A percentile compares a stretch with the other conserved stretches of the same genome.
Evolutionary conservation across 2,329 filamentous ascomycete genomes (phyloP).

Genomic region (Penicillium oxalicum): DNA sequence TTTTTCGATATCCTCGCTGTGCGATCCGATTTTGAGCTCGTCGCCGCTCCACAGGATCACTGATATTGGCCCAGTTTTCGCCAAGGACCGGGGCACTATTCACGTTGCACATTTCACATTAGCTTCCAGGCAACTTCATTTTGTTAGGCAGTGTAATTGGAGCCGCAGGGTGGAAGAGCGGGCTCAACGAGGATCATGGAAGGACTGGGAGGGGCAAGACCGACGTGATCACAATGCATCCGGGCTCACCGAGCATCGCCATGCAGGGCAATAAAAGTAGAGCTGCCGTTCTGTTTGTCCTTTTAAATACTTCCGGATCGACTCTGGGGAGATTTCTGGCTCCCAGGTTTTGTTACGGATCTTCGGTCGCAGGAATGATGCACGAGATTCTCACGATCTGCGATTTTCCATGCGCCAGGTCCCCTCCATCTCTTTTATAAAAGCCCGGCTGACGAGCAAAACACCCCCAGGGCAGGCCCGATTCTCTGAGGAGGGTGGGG

Average conservation of each 20-base stretch:
- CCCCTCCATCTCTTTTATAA: too few relatives aligned
- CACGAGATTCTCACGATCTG: too few relatives aligned
- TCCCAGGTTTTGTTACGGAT: too few relatives aligned
- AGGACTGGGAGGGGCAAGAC: neutral
- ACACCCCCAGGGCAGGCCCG: too few relatives aligned
- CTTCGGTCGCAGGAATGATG: too few relatives aligned
- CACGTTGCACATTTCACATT: neutral
- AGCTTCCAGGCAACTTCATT: slow-evolving; percentile 1
- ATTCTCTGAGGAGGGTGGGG: too few relatives aligned
- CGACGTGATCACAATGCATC: slow-evolving; percentile 3
- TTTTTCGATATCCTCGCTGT: slow-evolving; percentile 7
- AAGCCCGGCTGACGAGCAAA: too few relatives aligned
- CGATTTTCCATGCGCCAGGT: too few relatives aligned
- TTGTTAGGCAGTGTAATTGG: neutral
- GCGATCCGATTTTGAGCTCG: slow-evolving; percentile 10
- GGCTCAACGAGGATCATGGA: too few relatives aligned
- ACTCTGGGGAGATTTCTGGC: too few relatives aligned
- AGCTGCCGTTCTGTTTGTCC: too few relatives aligned
- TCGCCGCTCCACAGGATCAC: slow-evolving; percentile 9
- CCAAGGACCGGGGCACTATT: slow-evolving; percentile 4
- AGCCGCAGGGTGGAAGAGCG: neutral
- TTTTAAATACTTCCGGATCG: too few relatives aligned
- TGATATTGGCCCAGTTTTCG: slow-evolving; percentile 9
- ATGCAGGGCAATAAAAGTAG: neutral
- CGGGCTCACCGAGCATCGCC: slow-evolving; percentile 2